These are phyloP conservation scores for Backusella luteola DNA, from an alignment of 192 early-diverging fungal species.

Conservation along the genomic window DNA sequence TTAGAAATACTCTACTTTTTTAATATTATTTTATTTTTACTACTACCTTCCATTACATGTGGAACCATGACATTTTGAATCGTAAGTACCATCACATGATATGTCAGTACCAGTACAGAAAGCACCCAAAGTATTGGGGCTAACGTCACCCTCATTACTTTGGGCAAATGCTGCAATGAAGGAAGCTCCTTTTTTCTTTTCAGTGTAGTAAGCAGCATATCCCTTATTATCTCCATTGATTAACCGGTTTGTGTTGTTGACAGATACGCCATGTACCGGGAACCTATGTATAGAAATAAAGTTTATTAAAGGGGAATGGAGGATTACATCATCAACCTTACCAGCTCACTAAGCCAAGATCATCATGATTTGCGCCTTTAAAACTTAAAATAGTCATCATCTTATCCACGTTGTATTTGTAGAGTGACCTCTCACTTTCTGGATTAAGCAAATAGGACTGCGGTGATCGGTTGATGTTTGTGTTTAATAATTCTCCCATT, in stretches of 20 bases:
- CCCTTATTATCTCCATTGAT: constrained; percentile 39
- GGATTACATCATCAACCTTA: not conserved
- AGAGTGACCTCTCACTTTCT: constrained; percentile 17
- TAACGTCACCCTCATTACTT: constrained; percentile 30
- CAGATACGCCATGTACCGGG: constrained; percentile 33
- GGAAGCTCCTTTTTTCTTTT: constrained; percentile 11
- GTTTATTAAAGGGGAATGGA: not conserved
- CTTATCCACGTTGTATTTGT: constrained; percentile 33
- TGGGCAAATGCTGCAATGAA: constrained; percentile 37
- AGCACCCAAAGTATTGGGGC: constrained; percentile 34
- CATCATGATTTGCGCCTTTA: not conserved
- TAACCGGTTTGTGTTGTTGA: constrained; percentile 30
- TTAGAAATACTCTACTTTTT: not conserved
- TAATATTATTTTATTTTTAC: not conserved
- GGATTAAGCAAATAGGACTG: constrained; percentile 32
- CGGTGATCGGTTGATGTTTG: constrained; percentile 35
- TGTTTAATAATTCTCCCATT: constrained; percentile 24
- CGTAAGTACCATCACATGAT: constrained; percentile 26
- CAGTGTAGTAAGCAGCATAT: constrained; percentile 27
- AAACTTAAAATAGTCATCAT: constrained; percentile 31
- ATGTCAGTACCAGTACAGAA: constrained; percentile 31
- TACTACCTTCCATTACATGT: constrained; percentile 28
- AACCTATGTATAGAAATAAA: constrained; percentile 16
- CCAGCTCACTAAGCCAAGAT: constrained; percentile 32
- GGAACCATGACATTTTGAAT: constrained; percentile 6